Evolutionary conservation across 2,329 filamentous ascomycete species (phyloP).

Genomic region (Pseudocercospora pini-densiflorae): DNA sequence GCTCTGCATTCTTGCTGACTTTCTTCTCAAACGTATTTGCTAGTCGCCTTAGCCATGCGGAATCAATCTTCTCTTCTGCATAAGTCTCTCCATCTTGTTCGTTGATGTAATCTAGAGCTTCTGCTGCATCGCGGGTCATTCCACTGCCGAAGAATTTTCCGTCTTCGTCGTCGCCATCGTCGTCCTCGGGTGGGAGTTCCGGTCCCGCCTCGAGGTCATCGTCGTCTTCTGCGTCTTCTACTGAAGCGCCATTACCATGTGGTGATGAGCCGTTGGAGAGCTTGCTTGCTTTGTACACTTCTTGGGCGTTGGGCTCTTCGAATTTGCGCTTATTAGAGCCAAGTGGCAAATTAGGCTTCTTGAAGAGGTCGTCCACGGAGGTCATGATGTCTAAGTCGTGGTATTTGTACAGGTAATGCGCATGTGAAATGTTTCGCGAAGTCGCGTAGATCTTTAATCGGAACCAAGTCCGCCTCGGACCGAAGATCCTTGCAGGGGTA

Average conservation of each 20-base stretch:
- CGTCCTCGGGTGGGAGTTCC: conserved; percentile 50
- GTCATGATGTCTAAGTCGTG: conserved; percentile 50
- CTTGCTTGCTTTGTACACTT: conserved; percentile 66
- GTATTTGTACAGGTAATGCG: neutral
- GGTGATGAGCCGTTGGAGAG: conserved; percentile 52
- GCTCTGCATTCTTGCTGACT: conserved; percentile 87
- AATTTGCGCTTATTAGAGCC: conserved; percentile 60
- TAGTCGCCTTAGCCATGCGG: conserved; percentile 79
- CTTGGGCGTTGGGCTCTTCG: conserved; percentile 58
- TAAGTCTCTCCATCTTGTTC: conserved; percentile 59
- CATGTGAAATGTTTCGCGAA: conserved; percentile 3
- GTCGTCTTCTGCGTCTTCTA: conserved; percentile 59
- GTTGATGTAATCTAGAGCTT: conserved; percentile 88
- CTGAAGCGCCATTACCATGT: conserved; percentile 50
- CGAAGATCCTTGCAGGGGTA: neutral
- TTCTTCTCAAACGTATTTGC: conserved; percentile 86
- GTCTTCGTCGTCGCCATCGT: conserved; percentile 76
- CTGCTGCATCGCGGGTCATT: conserved; percentile 77
- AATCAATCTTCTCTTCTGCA: conserved; percentile 77
- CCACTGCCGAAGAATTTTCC: conserved; percentile 96
- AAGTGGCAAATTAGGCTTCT: conserved; percentile 55
- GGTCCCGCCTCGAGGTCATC: conserved; percentile 50
- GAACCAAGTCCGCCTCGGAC: neutral
- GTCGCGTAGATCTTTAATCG: neutral
- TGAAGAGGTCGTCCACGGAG: conserved; percentile 67